These are phyloP conservation scores for Dendrobium nobile DNA, from an alignment of 106 monocot genomes.

Conservation along the genomic window DNA sequence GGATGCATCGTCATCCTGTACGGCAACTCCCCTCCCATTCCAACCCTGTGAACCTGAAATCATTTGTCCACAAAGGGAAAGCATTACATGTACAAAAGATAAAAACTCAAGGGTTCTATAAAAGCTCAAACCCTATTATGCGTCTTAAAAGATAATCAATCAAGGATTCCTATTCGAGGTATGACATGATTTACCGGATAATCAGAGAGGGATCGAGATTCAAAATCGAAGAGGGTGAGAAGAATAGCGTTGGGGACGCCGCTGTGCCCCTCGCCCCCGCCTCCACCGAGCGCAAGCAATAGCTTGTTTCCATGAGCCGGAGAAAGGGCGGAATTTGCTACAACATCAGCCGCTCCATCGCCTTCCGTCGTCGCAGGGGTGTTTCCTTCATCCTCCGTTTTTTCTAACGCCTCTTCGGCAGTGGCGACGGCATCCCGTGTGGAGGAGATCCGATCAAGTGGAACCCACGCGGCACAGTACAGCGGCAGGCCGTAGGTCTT, in stretches of 20 bases:
- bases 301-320: slow-evolving; percentile 7
- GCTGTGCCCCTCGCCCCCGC: slow-evolving; percentile 79
- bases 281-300: slow-evolving; percentile 62
- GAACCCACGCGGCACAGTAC: slow-evolving; percentile 66
- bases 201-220: slow-evolving; percentile 40
- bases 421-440: neutral
- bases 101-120: neutral
- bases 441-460: slow-evolving; percentile 33
- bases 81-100: neutral
- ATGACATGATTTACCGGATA: slow-evolving; percentile 34
- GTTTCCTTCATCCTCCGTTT: slow-evolving; percentile 2
- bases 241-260: slow-evolving; percentile 80
- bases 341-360: neutral
- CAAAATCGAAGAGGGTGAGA: slow-evolving; percentile 44
- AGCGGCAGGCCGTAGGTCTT: slow-evolving; percentile 80
- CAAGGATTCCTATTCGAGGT: neutral
- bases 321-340: neutral
- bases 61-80: neutral
- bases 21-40: slow-evolving; percentile 49
- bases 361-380: neutral
- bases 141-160: neutral
- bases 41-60: slow-evolving; percentile 48
- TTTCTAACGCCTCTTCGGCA: slow-evolving; percentile 9
- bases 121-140: neutral
- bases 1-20: slow-evolving; percentile 94